Percentiles rank a stretch among this genome's conserved stretches.
Evolutionary conservation across 1,284 basidiomycete species (phyloP).

Genomic region (Athelia psychrophila): DNA sequence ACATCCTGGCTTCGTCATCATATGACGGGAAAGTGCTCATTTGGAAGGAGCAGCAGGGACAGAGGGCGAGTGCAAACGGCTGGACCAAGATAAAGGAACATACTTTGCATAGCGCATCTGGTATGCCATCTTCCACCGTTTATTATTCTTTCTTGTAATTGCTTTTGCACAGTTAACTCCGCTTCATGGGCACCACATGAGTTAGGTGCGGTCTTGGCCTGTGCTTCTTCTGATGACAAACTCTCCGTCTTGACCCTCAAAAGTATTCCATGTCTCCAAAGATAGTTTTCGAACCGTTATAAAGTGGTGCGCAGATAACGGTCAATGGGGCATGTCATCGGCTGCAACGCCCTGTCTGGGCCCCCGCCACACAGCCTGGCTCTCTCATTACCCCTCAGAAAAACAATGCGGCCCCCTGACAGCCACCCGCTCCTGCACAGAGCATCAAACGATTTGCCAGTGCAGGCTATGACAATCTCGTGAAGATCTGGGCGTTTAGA

Average conservation of each 20-base stretch:
- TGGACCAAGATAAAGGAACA: conserved; percentile 99
- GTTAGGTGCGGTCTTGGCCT: conserved; percentile 94
- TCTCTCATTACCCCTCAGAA: conserved; percentile 72
- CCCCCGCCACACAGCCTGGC: conserved; percentile 86
- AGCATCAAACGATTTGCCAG: conserved; percentile 87
- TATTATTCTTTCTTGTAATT: neutral
- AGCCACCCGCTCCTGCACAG: conserved; percentile 35
- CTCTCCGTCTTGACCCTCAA: conserved; percentile 97
- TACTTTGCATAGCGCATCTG: conserved; percentile 89
- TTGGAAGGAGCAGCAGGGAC: conserved; percentile 86
- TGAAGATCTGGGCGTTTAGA: conserved; percentile 91
- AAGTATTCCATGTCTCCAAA: conserved; percentile 44
- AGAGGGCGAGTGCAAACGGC: conserved; percentile 46
- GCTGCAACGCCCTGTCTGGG: conserved; percentile 99
- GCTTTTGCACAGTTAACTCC: conserved; percentile 76
- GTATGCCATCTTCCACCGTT: conserved; percentile 35
- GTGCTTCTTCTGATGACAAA: conserved; percentile 98
- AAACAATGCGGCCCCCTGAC: conserved; percentile 39
- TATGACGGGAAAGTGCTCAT: conserved; percentile 99
- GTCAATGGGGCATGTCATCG: conserved; percentile 94
- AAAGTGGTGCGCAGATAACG: conserved; percentile 94
- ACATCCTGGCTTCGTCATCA: conserved; percentile 95
- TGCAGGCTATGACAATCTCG: conserved; percentile 94
- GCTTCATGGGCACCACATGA: conserved; percentile 99
- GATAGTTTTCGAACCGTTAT: conserved; percentile 66